Conservation (phyloP, 352 stramenopile species). For the Phytophthora pluvialis region DNA sequence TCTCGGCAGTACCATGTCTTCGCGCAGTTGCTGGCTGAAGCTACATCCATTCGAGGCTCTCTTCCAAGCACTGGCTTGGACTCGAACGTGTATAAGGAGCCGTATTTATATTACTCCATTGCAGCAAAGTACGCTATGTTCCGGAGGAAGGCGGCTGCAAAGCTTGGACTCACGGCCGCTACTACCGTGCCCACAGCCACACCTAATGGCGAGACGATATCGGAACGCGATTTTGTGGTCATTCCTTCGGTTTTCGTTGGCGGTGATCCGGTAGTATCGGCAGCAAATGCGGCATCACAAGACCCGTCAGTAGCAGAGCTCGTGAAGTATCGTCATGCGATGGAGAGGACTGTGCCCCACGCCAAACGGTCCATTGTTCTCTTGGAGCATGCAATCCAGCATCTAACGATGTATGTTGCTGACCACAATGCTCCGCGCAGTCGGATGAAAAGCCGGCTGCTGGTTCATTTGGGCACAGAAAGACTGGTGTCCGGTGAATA, state of each 20-base stretch:
- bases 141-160: slow-evolving; percentile 67
- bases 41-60: slow-evolving; percentile 69
- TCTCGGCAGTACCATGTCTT: slow-evolving; percentile 90
- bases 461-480: slow-evolving; percentile 79
- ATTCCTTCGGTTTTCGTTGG: slow-evolving; percentile 75
- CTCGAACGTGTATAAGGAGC: slow-evolving; percentile 86
- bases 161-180: slow-evolving; percentile 53
- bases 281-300: slow-evolving; percentile 38
- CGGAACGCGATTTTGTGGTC: slow-evolving; percentile 70
- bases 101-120: slow-evolving; percentile 87
- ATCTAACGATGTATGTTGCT: slow-evolving; percentile 71
- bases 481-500: slow-evolving; percentile 75
- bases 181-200: slow-evolving; percentile 20
- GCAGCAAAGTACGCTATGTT: slow-evolving; percentile 86
- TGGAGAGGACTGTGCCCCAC: slow-evolving; percentile 69
- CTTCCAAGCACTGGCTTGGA: slow-evolving; percentile 65
- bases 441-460: slow-evolving; percentile 77
- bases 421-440: slow-evolving; percentile 68
- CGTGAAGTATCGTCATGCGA: slow-evolving; percentile 66
- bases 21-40: slow-evolving; percentile 79
- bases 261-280: slow-evolving; percentile 69
- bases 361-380: slow-evolving; percentile 77
- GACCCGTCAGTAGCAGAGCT: slow-evolving; percentile 64
- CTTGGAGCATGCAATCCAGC: slow-evolving; percentile 78
- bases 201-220: slow-evolving; percentile 30